Base-by-base conservation (phyloP, 2,329 filamentous ascomycete species). In the Cladosporium velox region DNA sequence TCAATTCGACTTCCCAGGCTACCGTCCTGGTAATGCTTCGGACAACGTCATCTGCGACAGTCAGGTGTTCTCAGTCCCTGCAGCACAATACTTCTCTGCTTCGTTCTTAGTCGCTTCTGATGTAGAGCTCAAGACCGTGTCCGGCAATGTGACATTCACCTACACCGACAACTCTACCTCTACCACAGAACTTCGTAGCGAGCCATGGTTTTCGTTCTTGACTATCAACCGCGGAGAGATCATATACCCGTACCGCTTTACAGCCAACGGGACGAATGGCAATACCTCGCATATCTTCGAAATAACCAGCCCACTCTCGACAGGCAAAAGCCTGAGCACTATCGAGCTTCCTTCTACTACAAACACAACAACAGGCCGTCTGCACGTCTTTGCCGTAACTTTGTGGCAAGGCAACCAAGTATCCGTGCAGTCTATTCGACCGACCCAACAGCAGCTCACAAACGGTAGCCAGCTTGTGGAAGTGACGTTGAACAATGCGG, bases 151-250 rank as follows among this genome's bases (percentile, higher is more conserved):
- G 18, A 79, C 74, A 44, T 75, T 75, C 10, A 77, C 74, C 2
- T 81, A 80, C 65, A 69, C 73, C 1, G 79, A 80, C 69, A 74
- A 75, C 28, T 75, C 70, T n/a, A 77, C 74, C 2, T 70, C 73
- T 6, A 74, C 73, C 14, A 71, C 70, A 18, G 69, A 75, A 2
- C 64, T 79, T 15, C 71, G 78, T 1, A 75, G 79, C 3, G 76
- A 77, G 30, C 77, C 78, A 11, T 79, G 74, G 72, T 79, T 74
- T 74, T 74, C 70, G 11, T 80, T 78, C 77, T 77, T 78, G 4
- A 79, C 79, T 69, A 78, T 78, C 2, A 76, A 77, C 59, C 78
- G 78, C 4, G 79, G 79, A 35, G 79, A 80, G 59, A 70, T 80
- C 21, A 71, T 80, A 12, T 79, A 80, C 59, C 77, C 79, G 3